A percentile compares a stretch with the other conserved stretches of the same genome.
These are phyloP conservation scores for Lactarius akahatsu DNA, from an alignment of 768 basidiomycete genomes.

Conservation along the genomic window DNA sequence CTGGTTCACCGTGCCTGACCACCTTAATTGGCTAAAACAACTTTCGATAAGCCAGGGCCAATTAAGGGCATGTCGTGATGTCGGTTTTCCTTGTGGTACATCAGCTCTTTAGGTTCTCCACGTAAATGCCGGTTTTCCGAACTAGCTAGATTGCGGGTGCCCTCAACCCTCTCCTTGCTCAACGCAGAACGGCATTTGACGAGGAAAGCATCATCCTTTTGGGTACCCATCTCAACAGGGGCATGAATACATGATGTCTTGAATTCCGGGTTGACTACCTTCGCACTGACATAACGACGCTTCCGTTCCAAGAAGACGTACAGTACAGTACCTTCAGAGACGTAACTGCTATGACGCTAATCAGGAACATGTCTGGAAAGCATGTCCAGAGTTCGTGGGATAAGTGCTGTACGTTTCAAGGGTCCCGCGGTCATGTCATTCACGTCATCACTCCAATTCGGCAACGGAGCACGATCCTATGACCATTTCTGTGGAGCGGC, in stretches of 20 bases:
- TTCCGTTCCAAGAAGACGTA: too few relatives aligned
- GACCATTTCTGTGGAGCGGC: neutral
- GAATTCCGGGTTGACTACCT: neutral
- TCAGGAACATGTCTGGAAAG: neutral
- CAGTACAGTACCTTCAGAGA: neutral
- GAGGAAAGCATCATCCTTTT: neutral
- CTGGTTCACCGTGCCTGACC: neutral
- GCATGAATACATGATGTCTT: neutral
- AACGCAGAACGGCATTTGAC: neutral
- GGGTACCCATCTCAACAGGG: neutral
- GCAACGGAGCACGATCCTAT: neutral
- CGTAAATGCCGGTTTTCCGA: neutral
- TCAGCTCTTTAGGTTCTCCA: neutral
- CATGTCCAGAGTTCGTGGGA: neutral
- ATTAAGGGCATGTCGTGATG: too few relatives aligned
- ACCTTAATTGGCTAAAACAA: neutral
- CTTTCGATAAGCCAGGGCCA: too few relatives aligned
- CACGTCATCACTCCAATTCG: neutral
- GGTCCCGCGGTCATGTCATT: neutral
- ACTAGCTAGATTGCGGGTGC: neutral
- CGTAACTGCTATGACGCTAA: neutral
- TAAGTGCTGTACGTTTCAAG: neutral
- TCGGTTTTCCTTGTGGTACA: too few relatives aligned
- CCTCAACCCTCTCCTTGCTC: neutral
- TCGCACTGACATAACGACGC: neutral